Conservation (phyloP, 768 basidiomycete species). For the Naganishia vaughanmartiniae region DNA sequence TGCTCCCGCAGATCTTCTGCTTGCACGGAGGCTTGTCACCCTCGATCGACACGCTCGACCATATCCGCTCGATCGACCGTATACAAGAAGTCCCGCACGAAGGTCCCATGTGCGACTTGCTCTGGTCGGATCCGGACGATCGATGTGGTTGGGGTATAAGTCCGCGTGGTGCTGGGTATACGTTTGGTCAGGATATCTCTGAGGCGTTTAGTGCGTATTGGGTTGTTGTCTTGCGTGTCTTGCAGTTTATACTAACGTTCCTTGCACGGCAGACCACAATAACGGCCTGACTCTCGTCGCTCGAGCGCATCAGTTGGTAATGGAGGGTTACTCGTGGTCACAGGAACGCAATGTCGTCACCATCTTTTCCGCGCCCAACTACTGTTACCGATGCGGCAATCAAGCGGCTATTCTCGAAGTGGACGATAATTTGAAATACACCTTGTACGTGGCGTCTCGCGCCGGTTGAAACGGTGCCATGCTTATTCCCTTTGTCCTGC, state of each 20-base stretch:
- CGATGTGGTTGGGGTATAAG: conserved; percentile 99
- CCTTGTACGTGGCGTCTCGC: conserved; percentile 49
- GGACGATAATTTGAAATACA: conserved; percentile 62
- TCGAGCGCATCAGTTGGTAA: conserved; percentile 88
- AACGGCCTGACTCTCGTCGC: conserved; percentile 95
- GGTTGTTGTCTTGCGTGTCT: too few species aligned
- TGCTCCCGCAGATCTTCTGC: conserved; percentile 79
- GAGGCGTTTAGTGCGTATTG: conserved; percentile 74
- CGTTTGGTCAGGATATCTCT: conserved; percentile 97
- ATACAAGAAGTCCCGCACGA: conserved; percentile 99
- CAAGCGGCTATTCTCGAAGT: conserved; percentile 99
- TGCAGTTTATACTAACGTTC: neutral
- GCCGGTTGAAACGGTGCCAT: neutral
- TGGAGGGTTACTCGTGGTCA: conserved; percentile 88
- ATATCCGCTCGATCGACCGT: conserved; percentile 96
- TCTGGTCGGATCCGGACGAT: conserved; percentile 99
- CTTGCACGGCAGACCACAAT: conserved; percentile 66
- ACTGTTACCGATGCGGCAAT: conserved; percentile 89
- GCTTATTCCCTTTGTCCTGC: neutral
- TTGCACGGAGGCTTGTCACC: conserved; percentile 96
- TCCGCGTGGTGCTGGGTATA: conserved; percentile 97
- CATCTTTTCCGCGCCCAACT: conserved; percentile 53
- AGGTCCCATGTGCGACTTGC: conserved; percentile 98
- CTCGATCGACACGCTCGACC: conserved; percentile 98
- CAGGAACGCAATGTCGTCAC: conserved; percentile 83